Conservation (phyloP, 441 rosid species). For the Macaranga tanarius region DNA sequence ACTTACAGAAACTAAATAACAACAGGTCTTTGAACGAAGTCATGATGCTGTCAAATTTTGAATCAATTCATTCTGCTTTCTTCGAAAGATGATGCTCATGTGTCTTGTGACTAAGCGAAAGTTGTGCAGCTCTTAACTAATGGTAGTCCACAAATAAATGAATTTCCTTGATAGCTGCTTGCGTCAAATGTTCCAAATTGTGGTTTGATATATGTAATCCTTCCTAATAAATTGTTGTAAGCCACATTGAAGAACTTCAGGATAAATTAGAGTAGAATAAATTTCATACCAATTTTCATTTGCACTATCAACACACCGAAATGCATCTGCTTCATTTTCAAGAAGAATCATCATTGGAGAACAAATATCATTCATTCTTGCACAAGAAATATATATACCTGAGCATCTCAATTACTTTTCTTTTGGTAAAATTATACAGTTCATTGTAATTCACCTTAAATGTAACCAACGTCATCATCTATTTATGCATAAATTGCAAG, state of each 20-base stretch:
- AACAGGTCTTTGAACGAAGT: too few relatives aligned
- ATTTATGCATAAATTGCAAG: conserved; percentile 82
- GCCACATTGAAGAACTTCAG: conserved; percentile 20
- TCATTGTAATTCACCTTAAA: conserved; percentile 57
- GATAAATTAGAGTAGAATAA: not conserved
- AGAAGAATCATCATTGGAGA: conserved; percentile 86
- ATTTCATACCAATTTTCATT: conserved; percentile 76
- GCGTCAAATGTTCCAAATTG: conserved; percentile 13
- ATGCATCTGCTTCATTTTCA: too few relatives aligned
- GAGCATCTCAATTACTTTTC: conserved; percentile 13
- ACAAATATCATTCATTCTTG: conserved; percentile 97
- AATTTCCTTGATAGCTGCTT: too few relatives aligned
- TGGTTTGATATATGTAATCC: conserved; percentile 5
- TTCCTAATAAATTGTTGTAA: conserved; percentile 25
- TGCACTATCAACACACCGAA: conserved; percentile 92
- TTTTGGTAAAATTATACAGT: conserved; percentile 14
- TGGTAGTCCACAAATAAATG: conserved; percentile 14
- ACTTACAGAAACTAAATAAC: not conserved
- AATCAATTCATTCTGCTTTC: too few relatives aligned
- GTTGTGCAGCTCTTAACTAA: not conserved
- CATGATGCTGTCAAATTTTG: too few relatives aligned
- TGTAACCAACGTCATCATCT: conserved; percentile 83
- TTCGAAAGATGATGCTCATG: too few relatives aligned
- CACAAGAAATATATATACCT: conserved; percentile 25
- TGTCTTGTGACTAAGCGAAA: too few relatives aligned